Percentiles rank a stretch among this genome's conserved stretches.
phyloP scores from a whole-genome alignment of 208 protist genomes.

The Leishmania martiniquensis region DNA sequence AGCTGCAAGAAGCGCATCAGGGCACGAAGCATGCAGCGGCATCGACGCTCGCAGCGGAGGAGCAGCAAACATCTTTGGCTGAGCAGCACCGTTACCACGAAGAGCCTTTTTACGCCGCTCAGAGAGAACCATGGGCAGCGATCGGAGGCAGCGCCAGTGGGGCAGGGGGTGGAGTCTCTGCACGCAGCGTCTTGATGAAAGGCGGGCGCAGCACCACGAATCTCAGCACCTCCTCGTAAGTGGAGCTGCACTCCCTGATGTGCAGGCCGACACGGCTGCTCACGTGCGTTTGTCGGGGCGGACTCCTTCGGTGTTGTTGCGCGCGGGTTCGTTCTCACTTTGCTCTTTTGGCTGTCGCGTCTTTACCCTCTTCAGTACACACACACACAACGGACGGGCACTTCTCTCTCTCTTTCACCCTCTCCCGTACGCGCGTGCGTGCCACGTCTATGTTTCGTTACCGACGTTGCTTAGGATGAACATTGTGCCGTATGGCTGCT shows the following conservation, averaged over 20 bases:
- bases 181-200: background rate
- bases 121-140: background rate
- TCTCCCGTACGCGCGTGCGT: background rate
- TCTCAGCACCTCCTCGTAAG: background rate
- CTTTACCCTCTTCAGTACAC: background rate
- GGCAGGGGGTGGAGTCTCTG: background rate
- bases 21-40: too few species aligned
- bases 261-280: background rate
- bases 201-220: background rate
- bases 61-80: background rate
- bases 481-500: background rate
- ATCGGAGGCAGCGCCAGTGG: background rate
- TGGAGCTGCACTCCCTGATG: background rate
- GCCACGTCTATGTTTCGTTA: background rate
- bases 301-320: background rate
- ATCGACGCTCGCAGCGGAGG: too few species aligned
- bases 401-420: background rate
- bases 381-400: too few species aligned
- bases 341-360: background rate
- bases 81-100: background rate
- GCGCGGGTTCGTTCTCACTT: background rate
- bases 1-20: too few species aligned
- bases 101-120: background rate
- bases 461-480: too few species aligned
- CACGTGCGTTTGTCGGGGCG: background rate